Conservation (phyloP, 495 filamentous ascomycete species). For the Rostrohypoxylon terebratum region DNA sequence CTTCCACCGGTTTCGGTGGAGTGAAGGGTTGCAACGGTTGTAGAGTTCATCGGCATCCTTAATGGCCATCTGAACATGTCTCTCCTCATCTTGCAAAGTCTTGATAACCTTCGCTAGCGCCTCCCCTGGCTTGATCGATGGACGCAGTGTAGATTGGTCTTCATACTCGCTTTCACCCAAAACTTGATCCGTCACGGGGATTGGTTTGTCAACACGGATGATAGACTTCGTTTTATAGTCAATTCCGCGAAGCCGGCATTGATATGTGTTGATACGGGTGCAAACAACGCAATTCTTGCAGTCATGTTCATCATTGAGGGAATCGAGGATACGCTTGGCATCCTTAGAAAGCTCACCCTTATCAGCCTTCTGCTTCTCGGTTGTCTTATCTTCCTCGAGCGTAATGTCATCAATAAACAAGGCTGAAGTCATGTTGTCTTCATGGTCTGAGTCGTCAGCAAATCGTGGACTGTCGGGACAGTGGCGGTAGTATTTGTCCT, state of each 20-base stretch:
- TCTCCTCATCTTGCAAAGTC: conserved; percentile 82
- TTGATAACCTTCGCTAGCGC: conserved; percentile 86
- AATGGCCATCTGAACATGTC: conserved; percentile 79
- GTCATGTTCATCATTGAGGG: conserved; percentile 69
- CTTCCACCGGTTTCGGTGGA: conserved; percentile 74
- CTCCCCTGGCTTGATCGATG: conserved; percentile 75
- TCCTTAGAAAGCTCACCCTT: conserved; percentile 59
- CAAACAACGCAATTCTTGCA: conserved; percentile 80
- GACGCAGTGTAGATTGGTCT: conserved; percentile 80
- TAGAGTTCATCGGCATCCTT: conserved; percentile 68
- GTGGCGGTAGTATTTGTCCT: conserved; percentile 49
- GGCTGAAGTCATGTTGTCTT: conserved; percentile 82
- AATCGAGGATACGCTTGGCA: conserved; percentile 69
- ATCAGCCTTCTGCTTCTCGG: conserved; percentile 34
- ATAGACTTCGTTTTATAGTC: conserved; percentile 58
- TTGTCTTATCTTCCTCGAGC: conserved; percentile 49
- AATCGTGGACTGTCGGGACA: conserved; percentile 50
- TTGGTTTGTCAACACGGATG: conserved; percentile 72
- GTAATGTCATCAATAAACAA: conserved; percentile 69
- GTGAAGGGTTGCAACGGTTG: conserved; percentile 73
- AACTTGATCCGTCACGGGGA: conserved; percentile 78
- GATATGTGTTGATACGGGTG: conserved; percentile 65
- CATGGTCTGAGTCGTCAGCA: conserved; percentile 42
- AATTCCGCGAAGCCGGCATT: conserved; percentile 39
- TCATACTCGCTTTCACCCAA: conserved; percentile 55